Base-by-base conservation (phyloP, 495 filamentous ascomycete genomes). In the Hapsidospora chrysogenum region DNA sequence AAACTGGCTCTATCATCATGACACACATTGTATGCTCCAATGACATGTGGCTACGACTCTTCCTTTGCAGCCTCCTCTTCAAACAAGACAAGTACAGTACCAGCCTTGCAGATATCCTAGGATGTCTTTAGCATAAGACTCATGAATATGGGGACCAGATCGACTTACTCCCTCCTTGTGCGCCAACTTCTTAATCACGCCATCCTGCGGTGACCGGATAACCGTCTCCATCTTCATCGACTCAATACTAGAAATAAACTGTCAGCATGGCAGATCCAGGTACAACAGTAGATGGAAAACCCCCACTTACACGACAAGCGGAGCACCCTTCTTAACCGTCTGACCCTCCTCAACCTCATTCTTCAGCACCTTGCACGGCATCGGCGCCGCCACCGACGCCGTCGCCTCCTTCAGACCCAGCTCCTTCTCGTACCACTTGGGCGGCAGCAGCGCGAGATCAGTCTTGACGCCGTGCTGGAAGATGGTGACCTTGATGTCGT, bases 191-290 rank as follows among this genome's bases (percentile, higher is more conserved):
- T 74, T 72, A 39, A 97, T 70, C 7, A 75, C 68, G 5, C 85
- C 89, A 41, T 76, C 74, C 31, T 85, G 75, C 9, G 89, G 89
- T 42, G 80, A 86, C 40, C 89, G 67, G 39, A 97, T 94, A 22
- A 92, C 85, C 21, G 85, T 97, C 58, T 97, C 89, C 89, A 97
- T 97, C 68, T 97, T 97, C 89, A 97, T 97, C 38, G 87, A 95
- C 58, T 97, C 89, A 49, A 97, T 92, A 1, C 67, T 66, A 30
- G 9, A 33, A 7, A 21, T 2, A n/a, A 17, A 13, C 13, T 9
- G 3, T 31, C 22, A 32, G 16, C 10, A n/a, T n/a, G n/a, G 22
- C 13, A 23, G 48, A 33, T 9, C 7, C 3, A 7, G 4, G 18
- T 15, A n/a, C 3, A 14, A 13, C 11, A 35, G 3, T 8, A 13